Conservation (phyloP, 768 basidiomycete species). For the Rhizopogon vinicolor region DNA sequence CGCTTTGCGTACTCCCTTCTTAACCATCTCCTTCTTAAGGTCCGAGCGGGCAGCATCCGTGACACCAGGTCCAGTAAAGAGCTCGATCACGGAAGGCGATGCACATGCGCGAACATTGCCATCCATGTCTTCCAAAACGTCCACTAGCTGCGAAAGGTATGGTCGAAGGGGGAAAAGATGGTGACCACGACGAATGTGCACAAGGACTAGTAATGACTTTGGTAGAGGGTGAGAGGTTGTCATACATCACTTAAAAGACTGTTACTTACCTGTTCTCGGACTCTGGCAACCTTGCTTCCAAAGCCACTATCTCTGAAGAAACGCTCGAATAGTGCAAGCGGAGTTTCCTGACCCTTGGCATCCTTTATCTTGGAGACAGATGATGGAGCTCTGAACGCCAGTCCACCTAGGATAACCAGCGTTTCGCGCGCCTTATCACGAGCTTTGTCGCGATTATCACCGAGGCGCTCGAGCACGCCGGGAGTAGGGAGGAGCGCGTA, state of each 20-base stretch:
- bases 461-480: slow-evolving; percentile 78
- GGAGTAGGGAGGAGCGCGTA: slow-evolving; percentile 67
- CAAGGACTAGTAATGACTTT: slow-evolving; percentile 62
- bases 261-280: slow-evolving; percentile 76
- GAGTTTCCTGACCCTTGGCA: slow-evolving; percentile 65
- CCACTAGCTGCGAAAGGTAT: slow-evolving; percentile 77
- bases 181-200: slow-evolving; percentile 67
- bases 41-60: slow-evolving; percentile 87
- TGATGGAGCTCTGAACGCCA: slow-evolving; percentile 58
- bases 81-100: slow-evolving; percentile 70
- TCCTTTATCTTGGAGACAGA: slow-evolving; percentile 39
- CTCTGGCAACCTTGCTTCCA: slow-evolving; percentile 79
- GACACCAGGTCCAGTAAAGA: slow-evolving; percentile 82
- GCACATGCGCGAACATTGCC: slow-evolving; percentile 86
- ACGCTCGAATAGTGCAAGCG: slow-evolving; percentile 65
- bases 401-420: slow-evolving; percentile 69
- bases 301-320: slow-evolving; percentile 69
- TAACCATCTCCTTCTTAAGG: slow-evolving; percentile 86
- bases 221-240: slow-evolving; percentile 3
- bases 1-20: slow-evolving; percentile 81
- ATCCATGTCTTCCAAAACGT: slow-evolving; percentile 86
- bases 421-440: slow-evolving; percentile 73
- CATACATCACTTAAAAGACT: background rate
- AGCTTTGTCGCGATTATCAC: slow-evolving; percentile 67
- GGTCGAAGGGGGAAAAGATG: slow-evolving; percentile 76